Conservation (phyloP, 306 rosid species). For the Hippophae rhamnoides region DNA sequence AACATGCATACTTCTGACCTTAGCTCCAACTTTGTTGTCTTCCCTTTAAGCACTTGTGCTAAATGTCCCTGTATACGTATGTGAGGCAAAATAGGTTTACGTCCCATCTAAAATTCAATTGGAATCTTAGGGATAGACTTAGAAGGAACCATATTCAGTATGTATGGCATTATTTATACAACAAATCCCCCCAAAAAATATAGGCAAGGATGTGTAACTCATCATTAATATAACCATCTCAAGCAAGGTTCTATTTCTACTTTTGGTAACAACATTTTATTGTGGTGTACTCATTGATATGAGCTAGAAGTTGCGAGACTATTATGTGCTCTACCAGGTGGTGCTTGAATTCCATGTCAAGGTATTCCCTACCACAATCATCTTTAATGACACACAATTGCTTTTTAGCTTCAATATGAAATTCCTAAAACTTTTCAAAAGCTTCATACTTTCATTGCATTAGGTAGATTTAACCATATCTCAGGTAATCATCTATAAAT, state of each 20-base stretch:
- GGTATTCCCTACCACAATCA: background rate
- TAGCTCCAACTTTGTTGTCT: background rate
- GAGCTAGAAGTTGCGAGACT: background rate
- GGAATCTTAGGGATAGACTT: too few relatives aligned
- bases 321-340: background rate
- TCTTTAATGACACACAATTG: background rate
- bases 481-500: too few relatives aligned
- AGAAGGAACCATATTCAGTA: too few relatives aligned
- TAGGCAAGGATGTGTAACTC: background rate
- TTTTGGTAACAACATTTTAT: background rate
- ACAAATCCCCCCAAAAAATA: too few relatives aligned
- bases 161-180: too few relatives aligned
- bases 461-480: too few relatives aligned
- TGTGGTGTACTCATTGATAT: background rate
- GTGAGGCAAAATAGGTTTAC: too few relatives aligned
- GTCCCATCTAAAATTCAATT: too few relatives aligned
- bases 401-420: background rate
- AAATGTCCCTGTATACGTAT: rapidly evolving
- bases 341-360: background rate
- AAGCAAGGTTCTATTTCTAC: background rate
- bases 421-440: background rate
- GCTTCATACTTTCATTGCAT: background rate
- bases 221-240: background rate
- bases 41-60: background rate
- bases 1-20: background rate